Base-by-base conservation (phyloP, 2,329 filamentous ascomycete genomes). In the Chlorencoelia australis region DNA sequence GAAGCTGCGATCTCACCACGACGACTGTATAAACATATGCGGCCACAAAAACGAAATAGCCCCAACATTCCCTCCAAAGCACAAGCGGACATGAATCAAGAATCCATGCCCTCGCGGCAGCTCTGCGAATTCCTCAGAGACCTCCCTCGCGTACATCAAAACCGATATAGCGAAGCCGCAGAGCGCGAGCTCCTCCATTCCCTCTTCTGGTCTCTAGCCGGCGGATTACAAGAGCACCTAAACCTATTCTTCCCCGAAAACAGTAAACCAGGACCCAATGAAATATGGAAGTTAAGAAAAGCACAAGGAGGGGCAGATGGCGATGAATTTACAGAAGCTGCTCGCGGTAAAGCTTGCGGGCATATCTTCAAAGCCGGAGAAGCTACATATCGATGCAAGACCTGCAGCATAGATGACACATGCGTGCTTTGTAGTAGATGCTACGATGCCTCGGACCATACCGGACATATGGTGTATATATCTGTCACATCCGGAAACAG, bases 301-400 rank as follows among this genome's bases (percentile, higher is more conserved):
- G 88, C 88, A 11, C 93, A 98, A 57, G 89, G 88, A 13, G 85
- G 85, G n/a, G 71, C 86, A 40, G 87, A 94, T 54, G 89, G 91
- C 8, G 86, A 89, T 20, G 93, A 98, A 59, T 98, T 96, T 57
- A 91, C 86, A 14, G 82, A 89, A 48, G 82, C 83, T 5, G 91
- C 91, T 10, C 77, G 86, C 48, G 91, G 93, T 37, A 93, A 93
- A 61, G 80, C 87, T 30, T 98, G 91, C 58, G 93, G 91, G 4
- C 93, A 98, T 65, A 96, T 98, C 44, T 94, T 98, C 70, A 89
- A 89, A 62, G 72, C 75, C 10, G 91, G 89, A 33, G 91, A 98
- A 65, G 88, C 87, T 39, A 89, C 86, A 41, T 98, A 96, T 59
- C 74, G 82, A 51, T 98, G 91, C 68, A 82, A 87, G 51, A 96